phyloP scores from a whole-genome alignment of 495 filamentous ascomycete species.

The Hypoxylon lienhwacheense region DNA sequence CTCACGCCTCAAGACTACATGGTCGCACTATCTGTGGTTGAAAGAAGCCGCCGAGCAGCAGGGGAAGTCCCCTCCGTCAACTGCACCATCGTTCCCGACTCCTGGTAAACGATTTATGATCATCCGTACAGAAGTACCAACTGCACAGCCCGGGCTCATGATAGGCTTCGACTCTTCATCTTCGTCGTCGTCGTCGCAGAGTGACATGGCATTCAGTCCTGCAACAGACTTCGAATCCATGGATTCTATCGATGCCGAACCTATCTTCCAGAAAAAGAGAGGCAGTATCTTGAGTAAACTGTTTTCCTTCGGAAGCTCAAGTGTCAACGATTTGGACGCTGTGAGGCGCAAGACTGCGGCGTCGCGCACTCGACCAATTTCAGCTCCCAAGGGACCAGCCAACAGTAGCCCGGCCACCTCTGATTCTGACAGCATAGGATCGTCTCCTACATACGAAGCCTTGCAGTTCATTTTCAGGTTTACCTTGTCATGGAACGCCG shows the following conservation, averaged over 20 bases:
- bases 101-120: slow-evolving; percentile 92
- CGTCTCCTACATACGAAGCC: slow-evolving; percentile 48
- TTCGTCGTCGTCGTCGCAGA: slow-evolving; percentile 18
- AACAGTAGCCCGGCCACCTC: slow-evolving; percentile 34
- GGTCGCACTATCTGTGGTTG: slow-evolving; percentile 77
- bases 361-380: slow-evolving; percentile 35
- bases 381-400: slow-evolving; percentile 17
- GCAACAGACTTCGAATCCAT: slow-evolving; percentile 39
- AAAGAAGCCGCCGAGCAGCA: slow-evolving; percentile 63
- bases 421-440: slow-evolving; percentile 47
- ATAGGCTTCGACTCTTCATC: slow-evolving; percentile 47
- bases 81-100: slow-evolving; percentile 81
- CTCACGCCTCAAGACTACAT: slow-evolving; percentile 69
- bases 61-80: slow-evolving; percentile 64
- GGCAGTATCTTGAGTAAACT: slow-evolving; percentile 74
- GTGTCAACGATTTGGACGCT: slow-evolving; percentile 44
- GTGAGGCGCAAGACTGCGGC: slow-evolving; percentile 49
- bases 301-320: slow-evolving; percentile 52
- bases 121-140: slow-evolving; percentile 77
- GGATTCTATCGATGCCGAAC: slow-evolving; percentile 26
- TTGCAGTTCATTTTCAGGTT: slow-evolving; percentile 52
- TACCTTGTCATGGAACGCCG: slow-evolving; percentile 40
- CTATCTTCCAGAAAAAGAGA: slow-evolving; percentile 57
- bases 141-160: slow-evolving; percentile 52
- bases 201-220: slow-evolving; percentile 13